These are phyloP conservation scores for Spergularia azorica DNA, from an alignment of 179 eudicot genomes.

Conservation along the genomic window DNA sequence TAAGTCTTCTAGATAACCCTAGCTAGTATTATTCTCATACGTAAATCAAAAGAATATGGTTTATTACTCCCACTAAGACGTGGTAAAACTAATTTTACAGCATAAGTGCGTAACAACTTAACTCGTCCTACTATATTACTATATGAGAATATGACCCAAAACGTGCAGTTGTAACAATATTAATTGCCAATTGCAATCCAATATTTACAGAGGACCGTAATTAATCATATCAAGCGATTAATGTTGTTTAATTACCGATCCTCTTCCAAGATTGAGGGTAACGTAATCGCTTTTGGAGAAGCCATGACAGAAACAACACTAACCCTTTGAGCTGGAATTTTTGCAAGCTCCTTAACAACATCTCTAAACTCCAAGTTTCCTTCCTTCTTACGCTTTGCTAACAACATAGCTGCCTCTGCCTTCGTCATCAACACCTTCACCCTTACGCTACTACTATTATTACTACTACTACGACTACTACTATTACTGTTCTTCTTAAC, in stretches of 20 bases:
- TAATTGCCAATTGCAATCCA: no score
- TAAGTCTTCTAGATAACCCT: no score
- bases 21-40: no score
- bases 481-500: background rate
- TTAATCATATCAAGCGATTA: no score
- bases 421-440: constrained; percentile 47
- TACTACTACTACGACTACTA: background rate
- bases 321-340: constrained; percentile 28
- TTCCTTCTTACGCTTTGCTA: constrained; percentile 37
- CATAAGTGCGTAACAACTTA: no score
- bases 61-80: no score
- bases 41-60: no score
- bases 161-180: no score
- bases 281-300: background rate
- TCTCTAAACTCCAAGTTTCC: constrained; percentile 41
- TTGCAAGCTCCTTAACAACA: constrained; percentile 30
- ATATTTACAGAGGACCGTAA: no score
- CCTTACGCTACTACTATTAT: constrained; percentile 12
- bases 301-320: constrained; percentile 10
- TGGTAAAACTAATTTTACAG: no score
- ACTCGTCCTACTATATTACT: no score
- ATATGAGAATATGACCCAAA: no score
- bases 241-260: background rate
- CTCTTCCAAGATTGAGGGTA: constrained; percentile 19
- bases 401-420: constrained; percentile 38